Evolutionary conservation across 2,329 filamentous ascomycete genomes (phyloP), one percentile per base, ranked within the genome.

Genomic region (Leptodontidium sp.): DNA sequence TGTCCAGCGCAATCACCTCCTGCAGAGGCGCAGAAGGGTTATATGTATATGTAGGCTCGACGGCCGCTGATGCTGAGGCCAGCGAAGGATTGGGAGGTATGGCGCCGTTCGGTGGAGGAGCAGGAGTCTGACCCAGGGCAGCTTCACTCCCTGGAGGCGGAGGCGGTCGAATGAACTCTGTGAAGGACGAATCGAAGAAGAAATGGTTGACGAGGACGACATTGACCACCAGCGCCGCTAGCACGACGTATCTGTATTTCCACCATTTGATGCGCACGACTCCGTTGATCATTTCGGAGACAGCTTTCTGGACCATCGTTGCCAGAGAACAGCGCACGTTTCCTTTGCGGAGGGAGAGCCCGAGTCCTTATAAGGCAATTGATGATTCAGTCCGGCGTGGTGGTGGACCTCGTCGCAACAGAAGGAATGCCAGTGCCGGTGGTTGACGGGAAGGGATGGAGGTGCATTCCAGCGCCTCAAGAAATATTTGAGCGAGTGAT

Each of bases 221-320:
- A 57, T 75, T 75, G 40, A 74, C 35, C 24, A 75, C 29, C 45
- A 74, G 52, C 32, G 64, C 68, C 9, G 68, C 71, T 24, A 75
- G 26, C 52, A 75, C 14, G 4, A 73, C 40, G n/a, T 71, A 75
- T 47, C 73, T 71, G 50, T 74, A 75, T 57, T 72, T 75, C 69
- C 68, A 71, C 73, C 71, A 75, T 61, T 72, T 73, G 64, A 74
- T 72, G 62, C 71, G 72, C 68, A 68, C 65, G 47, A 73, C 68
- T 55, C 68, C 69, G 65, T 63, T 68, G 43, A 76, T 69, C 72
- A 75, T 74, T 8, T 74, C 74, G 65, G 68, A 68, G 17, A 69
- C 35, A n/a, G 58, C 55, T 50, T 74, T 68, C 47, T 50, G 64
- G n/a, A 65, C 57, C 69, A 71, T 71, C 49, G 65, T 68, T 45